A percentile compares a stretch with the other conserved stretches of the same genome.
Conservation (phyloP, 352 stramenopile genomes). For the Phytophthora citricola region DNA sequence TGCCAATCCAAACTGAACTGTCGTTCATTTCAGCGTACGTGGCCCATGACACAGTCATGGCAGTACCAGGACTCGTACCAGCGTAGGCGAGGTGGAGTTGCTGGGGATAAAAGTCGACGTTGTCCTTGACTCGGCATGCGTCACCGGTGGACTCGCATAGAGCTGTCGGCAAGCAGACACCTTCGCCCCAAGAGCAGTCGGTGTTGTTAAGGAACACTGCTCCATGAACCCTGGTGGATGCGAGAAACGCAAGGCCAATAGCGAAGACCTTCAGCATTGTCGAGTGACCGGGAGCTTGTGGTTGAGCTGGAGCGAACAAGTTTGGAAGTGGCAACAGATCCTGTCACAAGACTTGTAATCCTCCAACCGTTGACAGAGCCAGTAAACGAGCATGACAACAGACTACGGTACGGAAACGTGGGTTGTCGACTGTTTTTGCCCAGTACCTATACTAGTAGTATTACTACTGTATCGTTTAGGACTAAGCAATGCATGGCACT, state of each 20-base stretch:
- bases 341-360: no score
- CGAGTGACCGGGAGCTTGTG: not conserved
- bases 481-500: no score
- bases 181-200: constrained; percentile 1
- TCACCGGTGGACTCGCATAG: constrained; percentile 17
- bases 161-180: constrained; percentile 3
- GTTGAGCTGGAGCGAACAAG: not conserved
- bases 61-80: constrained; percentile 37
- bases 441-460: no score
- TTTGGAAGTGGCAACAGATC: not conserved
- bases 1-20: constrained; percentile 51
- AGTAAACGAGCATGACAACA: no score
- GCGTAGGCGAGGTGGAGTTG: constrained; percentile 61
- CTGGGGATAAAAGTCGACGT: constrained; percentile 38
- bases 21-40: constrained; percentile 46
- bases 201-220: constrained; percentile 21
- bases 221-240: not conserved
- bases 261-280: constrained; percentile 15
- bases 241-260: constrained; percentile 1
- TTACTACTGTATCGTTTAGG: no score
- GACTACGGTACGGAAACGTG: no score
- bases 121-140: constrained; percentile 15
- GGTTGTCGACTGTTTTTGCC: no score
- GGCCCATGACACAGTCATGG: constrained; percentile 58
- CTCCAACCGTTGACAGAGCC: no score